phyloP scores from a whole-genome alignment of 768 basidiomycete genomes.

The Fomitopsis serialis region DNA sequence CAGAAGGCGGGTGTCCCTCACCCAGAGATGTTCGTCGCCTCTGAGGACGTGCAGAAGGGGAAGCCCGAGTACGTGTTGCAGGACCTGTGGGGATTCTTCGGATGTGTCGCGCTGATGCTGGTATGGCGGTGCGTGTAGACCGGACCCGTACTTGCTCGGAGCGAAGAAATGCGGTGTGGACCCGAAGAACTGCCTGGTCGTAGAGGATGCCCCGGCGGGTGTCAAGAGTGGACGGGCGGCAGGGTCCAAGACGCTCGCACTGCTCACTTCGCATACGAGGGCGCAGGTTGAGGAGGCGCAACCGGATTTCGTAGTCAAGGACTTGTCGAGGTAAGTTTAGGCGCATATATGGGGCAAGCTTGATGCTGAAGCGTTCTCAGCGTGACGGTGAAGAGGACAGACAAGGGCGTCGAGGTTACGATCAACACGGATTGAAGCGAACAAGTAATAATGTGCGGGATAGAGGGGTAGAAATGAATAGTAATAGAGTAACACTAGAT shows the following conservation, averaged over 20 bases:
- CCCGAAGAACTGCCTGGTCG: conserved; percentile 71
- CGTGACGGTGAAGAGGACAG: conserved; percentile 25
- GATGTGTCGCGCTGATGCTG: not conserved
- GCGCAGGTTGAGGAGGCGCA: conserved; percentile 59
- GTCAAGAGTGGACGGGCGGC: conserved; percentile 74
- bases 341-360: not conserved
- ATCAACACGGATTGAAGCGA: conserved; percentile 27
- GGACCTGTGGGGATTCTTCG: not conserved
- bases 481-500: not conserved
- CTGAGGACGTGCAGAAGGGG: conserved; percentile 78
- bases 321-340: conserved; percentile 57
- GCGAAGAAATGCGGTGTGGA: conserved; percentile 65
- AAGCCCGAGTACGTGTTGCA: conserved; percentile 59
- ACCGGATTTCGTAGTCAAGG: conserved; percentile 64
- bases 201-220: conserved; percentile 90
- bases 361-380: conserved; percentile 8
- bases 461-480: not conserved
- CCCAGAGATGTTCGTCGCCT: conserved; percentile 71
- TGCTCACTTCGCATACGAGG: conserved; percentile 75
- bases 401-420: conserved; percentile 40
- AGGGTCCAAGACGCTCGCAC: conserved; percentile 78
- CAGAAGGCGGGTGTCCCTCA: conserved; percentile 57
- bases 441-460: not conserved
- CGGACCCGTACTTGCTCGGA: conserved; percentile 89
- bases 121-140: conserved; percentile 32